A percentile compares a stretch with the other conserved stretches of the same genome.
phyloP scores from a whole-genome alignment of 176 grass and related monocot species.

The maize (Zea mays) region DNA sequence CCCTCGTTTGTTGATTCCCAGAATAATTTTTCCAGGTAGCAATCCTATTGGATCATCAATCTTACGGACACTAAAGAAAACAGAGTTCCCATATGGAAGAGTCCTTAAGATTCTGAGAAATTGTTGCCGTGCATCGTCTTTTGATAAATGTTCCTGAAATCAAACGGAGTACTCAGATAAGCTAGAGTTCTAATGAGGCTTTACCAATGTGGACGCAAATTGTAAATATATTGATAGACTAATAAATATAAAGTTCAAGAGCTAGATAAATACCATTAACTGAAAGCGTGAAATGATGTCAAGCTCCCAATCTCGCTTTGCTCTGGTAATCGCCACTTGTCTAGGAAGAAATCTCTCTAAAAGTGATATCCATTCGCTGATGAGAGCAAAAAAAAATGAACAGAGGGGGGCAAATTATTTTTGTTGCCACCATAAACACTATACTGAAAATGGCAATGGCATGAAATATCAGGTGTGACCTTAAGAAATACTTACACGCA shows the following conservation, averaged over 20 bases:
- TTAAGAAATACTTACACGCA: constrained; percentile 67
- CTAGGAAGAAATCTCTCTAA: constrained; percentile 93
- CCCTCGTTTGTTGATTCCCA: constrained; percentile 97
- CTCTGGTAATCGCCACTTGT: constrained; percentile 89
- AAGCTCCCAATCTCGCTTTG: constrained; percentile 93
- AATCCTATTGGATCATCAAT: constrained; percentile 97
- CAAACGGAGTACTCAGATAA: neutral
- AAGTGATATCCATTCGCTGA: constrained; percentile 96
- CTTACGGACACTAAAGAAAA: constrained; percentile 93
- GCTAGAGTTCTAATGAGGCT: neutral
- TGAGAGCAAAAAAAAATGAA: constrained; percentile 37
- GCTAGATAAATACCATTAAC: constrained; percentile 68
- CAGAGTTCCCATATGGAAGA: constrained; percentile 91
- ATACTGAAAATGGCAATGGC: neutral
- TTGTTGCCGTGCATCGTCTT: constrained; percentile 94
- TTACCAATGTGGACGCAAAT: neutral
- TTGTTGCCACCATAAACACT: constrained; percentile 19
- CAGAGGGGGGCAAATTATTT: neutral
- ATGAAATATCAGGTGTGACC: constrained; percentile 7
- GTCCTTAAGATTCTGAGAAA: constrained; percentile 92
- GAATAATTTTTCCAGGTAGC: constrained; percentile 85
- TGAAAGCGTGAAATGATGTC: constrained; percentile 90
- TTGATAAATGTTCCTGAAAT: constrained; percentile 89
- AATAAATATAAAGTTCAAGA: constrained; percentile 2
- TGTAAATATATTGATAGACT: neutral